Evolutionary conservation across 2,329 filamentous ascomycete genomes (phyloP), one percentile per base, ranked within the genome.

Genomic region (Monosporascus sp.): DNA sequence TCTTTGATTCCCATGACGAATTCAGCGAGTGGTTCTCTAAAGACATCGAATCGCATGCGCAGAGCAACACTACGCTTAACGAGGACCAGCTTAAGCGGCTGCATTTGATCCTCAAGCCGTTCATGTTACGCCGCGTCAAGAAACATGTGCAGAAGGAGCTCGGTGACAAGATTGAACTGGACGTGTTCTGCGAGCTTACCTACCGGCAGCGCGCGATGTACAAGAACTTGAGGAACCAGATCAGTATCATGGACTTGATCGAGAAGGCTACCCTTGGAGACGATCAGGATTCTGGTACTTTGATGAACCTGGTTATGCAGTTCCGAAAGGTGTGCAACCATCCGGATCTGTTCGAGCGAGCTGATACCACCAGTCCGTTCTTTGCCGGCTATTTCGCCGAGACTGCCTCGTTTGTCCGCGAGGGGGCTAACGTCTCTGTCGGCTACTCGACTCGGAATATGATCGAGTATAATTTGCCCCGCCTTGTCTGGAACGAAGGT

Each of bases 291-390:
- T 96, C 90, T 37, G 92, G 93, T 41, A 97, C 93, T 1, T 74
- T 99, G 65, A 97, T 99, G 94, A 99, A 99, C 72, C 78, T 99
- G 60, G 94, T 99, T 58, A 99, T 99, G 94, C 94, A 99, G 73
- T 99, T 99, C 82, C 85, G 94, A 64, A 99, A 99, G 74, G 94
- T 99, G 53, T 99, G 94, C 76, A 99, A 99, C 67, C 94, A 99
- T 68, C 94, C 94, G 0, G 94, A 99, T 72, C 74, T 99, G 37
- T 99, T 99, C 63, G 92, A 99, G 72, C 87, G 94, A 46, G 92
- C 93, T 9, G 93, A 97, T 56, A 96, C 91, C 8, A 87, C 83
- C 24, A 96, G 92, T 8, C 91, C 94, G 0, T 87, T 93, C 64
- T 88, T 90, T 1, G 85, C 88, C 63, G 84, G 86, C n/a, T 84